Conservation (phyloP, 345 rosid species). For the Citrus hindsii region DNA sequence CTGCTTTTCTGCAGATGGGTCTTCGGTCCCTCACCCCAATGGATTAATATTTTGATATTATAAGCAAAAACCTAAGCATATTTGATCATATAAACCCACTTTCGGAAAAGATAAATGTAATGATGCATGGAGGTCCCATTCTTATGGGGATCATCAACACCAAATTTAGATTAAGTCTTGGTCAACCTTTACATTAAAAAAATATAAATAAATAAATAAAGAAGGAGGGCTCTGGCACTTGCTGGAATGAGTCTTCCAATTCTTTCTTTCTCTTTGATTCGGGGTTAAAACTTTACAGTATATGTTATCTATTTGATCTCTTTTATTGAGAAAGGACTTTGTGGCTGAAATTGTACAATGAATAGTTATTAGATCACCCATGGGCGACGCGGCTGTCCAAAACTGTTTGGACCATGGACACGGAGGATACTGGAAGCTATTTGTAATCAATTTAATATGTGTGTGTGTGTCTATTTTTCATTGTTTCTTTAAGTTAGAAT, state of each 20-base stretch:
- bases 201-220: neutral
- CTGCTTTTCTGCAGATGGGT: neutral
- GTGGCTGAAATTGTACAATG: slow-evolving; percentile 16
- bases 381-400: neutral
- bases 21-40: neutral
- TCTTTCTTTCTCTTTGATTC: neutral
- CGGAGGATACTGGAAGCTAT: too few relatives aligned
- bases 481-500: too few relatives aligned
- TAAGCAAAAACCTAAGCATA: neutral
- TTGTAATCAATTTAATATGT: too few relatives aligned
- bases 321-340: slow-evolving; percentile 19
- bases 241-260: slow-evolving; percentile 6
- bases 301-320: slow-evolving; percentile 3
- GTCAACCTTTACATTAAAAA: slow-evolving; percentile 15
- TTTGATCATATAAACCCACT: neutral
- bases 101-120: slow-evolving; percentile 19
- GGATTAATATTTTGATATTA: neutral
- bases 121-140: slow-evolving; percentile 21
- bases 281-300: neutral
- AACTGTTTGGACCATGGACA: slow-evolving; percentile 12
- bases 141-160: slow-evolving; percentile 15
- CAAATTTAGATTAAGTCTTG: neutral
- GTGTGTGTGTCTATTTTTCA: neutral
- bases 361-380: slow-evolving; percentile 14
- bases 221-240: neutral